Evolutionary conservation across 1,284 basidiomycete species (phyloP), one percentile per base, ranked within the genome.

Genomic region (Sporisorium sorghi): DNA sequence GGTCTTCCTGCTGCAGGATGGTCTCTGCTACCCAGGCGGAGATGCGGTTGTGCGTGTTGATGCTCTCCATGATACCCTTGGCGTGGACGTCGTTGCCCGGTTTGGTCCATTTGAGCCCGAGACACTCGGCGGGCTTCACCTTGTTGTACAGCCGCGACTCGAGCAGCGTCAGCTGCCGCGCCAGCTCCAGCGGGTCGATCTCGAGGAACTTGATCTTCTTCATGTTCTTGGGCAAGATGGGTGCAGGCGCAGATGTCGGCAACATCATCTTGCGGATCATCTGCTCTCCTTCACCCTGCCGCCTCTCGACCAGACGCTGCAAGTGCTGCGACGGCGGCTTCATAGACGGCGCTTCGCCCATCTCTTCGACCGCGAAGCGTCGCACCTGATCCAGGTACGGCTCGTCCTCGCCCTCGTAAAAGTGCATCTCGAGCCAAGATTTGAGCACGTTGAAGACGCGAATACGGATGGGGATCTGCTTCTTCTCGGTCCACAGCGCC

Each of bases 21-120:
- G 90, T 89, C 77, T 97, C 93, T 2, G 93, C 92, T 2, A 99
- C 95, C 94, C 97, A 99, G 70, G 93, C 91, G 2, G 94, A 98
- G 74, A 83, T 69, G 10, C 92, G 89, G 84, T 98, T 99, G 76
- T 92, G 93, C 50, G 94, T 90, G 71, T 93, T 93, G 80, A 97
- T 97, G 74, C 96, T 91, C 40, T 90, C 89, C 58, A 93, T 91
- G 76, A 99, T 94, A 72, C 77, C 78, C 92, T 93, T 78, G 92
- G 92, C 59, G n/a, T 65, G 57, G 6, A 63, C 40, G 3, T 73
- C 63, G 40, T 75, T 76, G 39, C 72, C 61, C 24, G 76, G 59
- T 33, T 65, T 63, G 12, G 85, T 81, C 86, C 86, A 86, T 12
- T 84, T 83, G 58, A 86, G 84, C 17, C 81, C 90, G 14, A 99